Base-by-base conservation (phyloP, 1,284 basidiomycete species). In the Pseudozyma sp. region DNA sequence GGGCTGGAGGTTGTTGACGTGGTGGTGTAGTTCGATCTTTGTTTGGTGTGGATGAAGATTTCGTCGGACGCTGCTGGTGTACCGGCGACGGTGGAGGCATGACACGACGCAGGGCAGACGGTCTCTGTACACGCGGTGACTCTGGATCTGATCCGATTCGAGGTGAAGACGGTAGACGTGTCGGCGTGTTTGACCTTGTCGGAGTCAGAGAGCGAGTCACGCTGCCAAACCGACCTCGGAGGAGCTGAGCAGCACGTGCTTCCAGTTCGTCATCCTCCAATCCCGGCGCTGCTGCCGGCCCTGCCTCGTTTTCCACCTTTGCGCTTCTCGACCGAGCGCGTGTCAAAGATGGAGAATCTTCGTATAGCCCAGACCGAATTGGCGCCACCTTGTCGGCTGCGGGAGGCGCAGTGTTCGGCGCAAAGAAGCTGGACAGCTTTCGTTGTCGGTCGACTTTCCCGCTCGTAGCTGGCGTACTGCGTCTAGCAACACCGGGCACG, bases 391-490 rank as follows among this genome's bases (percentile, higher is more conserved):
- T 51, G 1, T 43, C 1, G 4, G 44, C 49, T 19, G 44, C 55
- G 19, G 63, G 42, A 30, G 68, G 68, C 7, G 69, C 64, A 2
- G 69, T 62, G 16, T 65, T 51, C 0, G 70, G 50, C 35, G 58
- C 59, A 30, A 73, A 73, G 42, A 73, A 73, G 50, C 54, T 64
- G 4, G 60, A 53, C 24, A 73, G 47, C 49, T 67, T 73, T 31
- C 54, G 61, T 59, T 71, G 62, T 33, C 48, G 61, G 14, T 45
- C 39, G 24, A 16, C 40, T n/a, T 45, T 53, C 6, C 44, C 35
- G 54, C 10, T 40, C 37, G 52, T 46, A 1, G 35, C 29, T 4
- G 53, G 53, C 11, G 55, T 52, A n/a, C 43, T 33, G 17, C 54
- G 55, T 31, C 30, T 58, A 5, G n/a, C 17, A 9, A 31, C 39